Conservation (phyloP, 139 green algal species). For the Raphidocelis subcapitata region DNA sequence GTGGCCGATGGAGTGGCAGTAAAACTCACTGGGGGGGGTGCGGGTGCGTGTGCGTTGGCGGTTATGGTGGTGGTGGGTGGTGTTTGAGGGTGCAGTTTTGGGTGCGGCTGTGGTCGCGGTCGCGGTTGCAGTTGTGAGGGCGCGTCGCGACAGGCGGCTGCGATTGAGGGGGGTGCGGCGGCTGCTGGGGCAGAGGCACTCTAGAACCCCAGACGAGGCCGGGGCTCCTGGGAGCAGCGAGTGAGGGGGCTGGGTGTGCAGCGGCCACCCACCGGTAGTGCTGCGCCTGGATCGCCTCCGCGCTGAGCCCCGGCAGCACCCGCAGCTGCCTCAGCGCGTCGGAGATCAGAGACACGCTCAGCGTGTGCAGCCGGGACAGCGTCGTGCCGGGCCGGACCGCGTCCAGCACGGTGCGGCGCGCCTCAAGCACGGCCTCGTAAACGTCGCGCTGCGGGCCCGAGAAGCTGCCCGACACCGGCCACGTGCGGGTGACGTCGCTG, state of each 20-base stretch:
- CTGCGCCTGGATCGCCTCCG: slow-evolving; percentile 15
- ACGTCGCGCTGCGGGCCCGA: slow-evolving; percentile 62
- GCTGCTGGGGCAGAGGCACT: too few species aligned
- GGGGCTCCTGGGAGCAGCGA: too few species aligned
- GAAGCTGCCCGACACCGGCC: slow-evolving; percentile 68
- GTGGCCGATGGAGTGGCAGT: slow-evolving; percentile 75
- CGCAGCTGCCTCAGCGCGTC: slow-evolving; percentile 30
- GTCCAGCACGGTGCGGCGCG: slow-evolving; percentile 3
- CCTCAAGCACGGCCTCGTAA: slow-evolving; percentile 69
- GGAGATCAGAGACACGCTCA: slow-evolving; percentile 49
- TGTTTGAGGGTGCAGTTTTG: too few species aligned
- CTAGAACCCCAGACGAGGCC: too few species aligned
- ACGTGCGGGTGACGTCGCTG: slow-evolving; percentile 88
- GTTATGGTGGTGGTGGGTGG: background rate
- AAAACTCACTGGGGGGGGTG: slow-evolving; percentile 46
- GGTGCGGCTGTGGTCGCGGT: too few species aligned
- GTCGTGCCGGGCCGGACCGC: slow-evolving; percentile 19
- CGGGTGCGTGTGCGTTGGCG: background rate
- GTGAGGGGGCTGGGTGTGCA: too few species aligned
- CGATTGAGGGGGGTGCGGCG: too few species aligned
- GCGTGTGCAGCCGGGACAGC: slow-evolving; percentile 48
- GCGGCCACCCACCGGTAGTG: slow-evolving; percentile 43
- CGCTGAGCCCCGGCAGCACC: slow-evolving; percentile 18
- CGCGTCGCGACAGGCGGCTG: too few species aligned
- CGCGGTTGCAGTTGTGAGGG: too few species aligned